Base-by-base conservation (phyloP, 805 yeast species). In the Wickerhamiella sergipiensis region DNA sequence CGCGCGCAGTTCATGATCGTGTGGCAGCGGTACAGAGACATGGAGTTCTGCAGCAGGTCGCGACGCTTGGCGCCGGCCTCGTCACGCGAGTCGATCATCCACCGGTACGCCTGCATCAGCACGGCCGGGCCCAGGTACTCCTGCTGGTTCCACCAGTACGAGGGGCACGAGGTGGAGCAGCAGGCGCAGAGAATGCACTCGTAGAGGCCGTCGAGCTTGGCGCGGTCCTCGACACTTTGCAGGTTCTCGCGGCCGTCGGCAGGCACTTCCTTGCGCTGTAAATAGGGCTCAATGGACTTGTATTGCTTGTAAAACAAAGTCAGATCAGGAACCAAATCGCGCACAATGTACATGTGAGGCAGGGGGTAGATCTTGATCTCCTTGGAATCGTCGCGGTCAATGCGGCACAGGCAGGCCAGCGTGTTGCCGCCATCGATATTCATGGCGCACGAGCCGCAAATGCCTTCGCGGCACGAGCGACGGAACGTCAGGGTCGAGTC, bases 121-220 rank as follows among this genome's bases (percentile, higher is more conserved):
- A 92, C 97, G 29, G 98, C 98, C 23, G 98, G 98, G 52, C 98
- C 98, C 62, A 92, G 75, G 72, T 92, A 92, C 75, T 92, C 95
- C 72, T 89, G 95, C 74, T 87, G 95, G 74, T 92, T 92, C 98
- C 98, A 92, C 98, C 98, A 92, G 78, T 92, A 92, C 2, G 97
- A 89, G 50, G 98, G 98, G 75, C 98, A 92, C 18, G 97, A 82
- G 49, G 98, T 92, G 36, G 97, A 89, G 72, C 98, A 90, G 73
- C 98, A 89, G 10, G 98, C 98, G 75, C 98, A 90, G 66, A 90
- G 75, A 63, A 90, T 90, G 76, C 98, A 90, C 73, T 90, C 97
- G 73, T 90, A 90, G 60, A 92, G 73, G 52, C 98, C 98, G 69
- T 92, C 97, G 65, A 90, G 77, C 73, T 92, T 92, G 71, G 83